Evolutionary conservation across 176 grass and related monocot genomes (phyloP).

Genomic region (Triticum dicoccoides): DNA sequence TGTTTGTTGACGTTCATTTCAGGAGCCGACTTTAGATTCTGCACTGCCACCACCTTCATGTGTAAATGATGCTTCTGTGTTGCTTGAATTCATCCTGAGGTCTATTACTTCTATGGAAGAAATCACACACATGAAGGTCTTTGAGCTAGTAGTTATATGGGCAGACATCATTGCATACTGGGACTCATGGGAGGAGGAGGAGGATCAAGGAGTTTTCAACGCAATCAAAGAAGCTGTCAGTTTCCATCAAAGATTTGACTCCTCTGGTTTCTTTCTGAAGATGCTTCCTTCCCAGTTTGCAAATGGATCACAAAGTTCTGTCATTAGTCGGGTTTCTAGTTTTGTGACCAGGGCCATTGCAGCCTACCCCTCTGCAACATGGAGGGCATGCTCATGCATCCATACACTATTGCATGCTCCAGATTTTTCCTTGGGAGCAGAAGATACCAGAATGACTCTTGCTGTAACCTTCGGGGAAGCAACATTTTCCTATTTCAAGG

Average conservation of each 20-base stretch:
- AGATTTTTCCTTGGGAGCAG: conserved; percentile 39
- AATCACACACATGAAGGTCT: conserved; percentile 52
- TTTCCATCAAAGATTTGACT: conserved; percentile 66
- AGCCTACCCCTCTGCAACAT: conserved; percentile 76
- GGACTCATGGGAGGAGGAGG: conserved; percentile 88
- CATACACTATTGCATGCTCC: conserved; percentile 68
- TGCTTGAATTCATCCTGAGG: conserved; percentile 69
- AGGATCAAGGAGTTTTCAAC: conserved; percentile 76
- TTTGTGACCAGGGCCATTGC: conserved; percentile 66
- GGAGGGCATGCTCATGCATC: conserved; percentile 79
- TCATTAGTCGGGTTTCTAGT: conserved; percentile 58
- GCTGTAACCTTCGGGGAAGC: conserved; percentile 44
- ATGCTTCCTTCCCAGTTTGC: conserved; percentile 37
- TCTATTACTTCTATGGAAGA: conserved; percentile 58
- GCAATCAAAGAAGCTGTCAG: conserved; percentile 68
- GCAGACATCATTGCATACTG: conserved; percentile 58
- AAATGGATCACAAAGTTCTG: conserved; percentile 42
- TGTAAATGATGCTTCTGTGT: conserved; percentile 73
- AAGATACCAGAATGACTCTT: conserved; percentile 46
- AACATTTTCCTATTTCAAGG: conserved; percentile 56
- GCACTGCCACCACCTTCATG: conserved; percentile 59
- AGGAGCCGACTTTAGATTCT: conserved; percentile 16
- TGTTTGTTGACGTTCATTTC: conserved; percentile 15
- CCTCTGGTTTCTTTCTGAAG: conserved; percentile 45
- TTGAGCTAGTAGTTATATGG: conserved; percentile 68